Evolutionary conservation across 176 grass and related monocot genomes (phyloP).

Genomic region (Carex kokanica): DNA sequence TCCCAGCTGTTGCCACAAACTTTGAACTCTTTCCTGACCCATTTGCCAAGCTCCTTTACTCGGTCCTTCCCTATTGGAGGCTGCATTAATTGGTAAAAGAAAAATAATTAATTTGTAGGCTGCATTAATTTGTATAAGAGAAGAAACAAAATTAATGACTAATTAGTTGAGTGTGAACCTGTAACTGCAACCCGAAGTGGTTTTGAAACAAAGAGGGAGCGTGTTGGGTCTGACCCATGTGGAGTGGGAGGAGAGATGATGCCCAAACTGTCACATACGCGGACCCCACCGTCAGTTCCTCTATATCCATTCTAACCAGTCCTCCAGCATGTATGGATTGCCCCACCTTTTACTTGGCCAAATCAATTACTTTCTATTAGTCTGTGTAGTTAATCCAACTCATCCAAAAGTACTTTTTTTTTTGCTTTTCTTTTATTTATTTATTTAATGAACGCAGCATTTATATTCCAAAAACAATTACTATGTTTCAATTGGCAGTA

Average conservation of each 20-base stretch:
- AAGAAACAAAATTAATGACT: not conserved
- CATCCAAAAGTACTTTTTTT: not conserved
- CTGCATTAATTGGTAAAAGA: constrained; percentile 28
- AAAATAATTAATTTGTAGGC: no score
- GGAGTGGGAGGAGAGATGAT: constrained; percentile 73
- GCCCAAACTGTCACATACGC: constrained; percentile 83
- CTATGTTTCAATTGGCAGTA: not conserved
- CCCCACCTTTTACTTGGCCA: constrained; percentile 36
- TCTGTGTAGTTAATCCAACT: not conserved
- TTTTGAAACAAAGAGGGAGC: constrained; percentile 43
- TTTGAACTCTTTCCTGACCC: constrained; percentile 59
- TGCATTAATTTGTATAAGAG: not conserved
- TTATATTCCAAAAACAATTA: not conserved
- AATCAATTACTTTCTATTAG: not conserved
- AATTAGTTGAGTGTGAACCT: constrained; percentile 31
- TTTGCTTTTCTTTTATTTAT: not conserved
- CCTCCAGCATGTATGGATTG: constrained; percentile 87
- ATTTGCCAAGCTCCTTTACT: constrained; percentile 68
- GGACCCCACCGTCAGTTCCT: constrained; percentile 56
- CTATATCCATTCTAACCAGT: constrained; percentile 54
- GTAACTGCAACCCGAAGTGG: constrained; percentile 75
- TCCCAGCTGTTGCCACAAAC: constrained; percentile 70
- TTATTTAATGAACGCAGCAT: not conserved
- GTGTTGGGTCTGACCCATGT: constrained; percentile 87
- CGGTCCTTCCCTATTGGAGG: constrained; percentile 63